These are phyloP conservation scores for Botrytis aclada DNA, from an alignment of 2,329 filamentous ascomycete genomes.

Conservation along the genomic window DNA sequence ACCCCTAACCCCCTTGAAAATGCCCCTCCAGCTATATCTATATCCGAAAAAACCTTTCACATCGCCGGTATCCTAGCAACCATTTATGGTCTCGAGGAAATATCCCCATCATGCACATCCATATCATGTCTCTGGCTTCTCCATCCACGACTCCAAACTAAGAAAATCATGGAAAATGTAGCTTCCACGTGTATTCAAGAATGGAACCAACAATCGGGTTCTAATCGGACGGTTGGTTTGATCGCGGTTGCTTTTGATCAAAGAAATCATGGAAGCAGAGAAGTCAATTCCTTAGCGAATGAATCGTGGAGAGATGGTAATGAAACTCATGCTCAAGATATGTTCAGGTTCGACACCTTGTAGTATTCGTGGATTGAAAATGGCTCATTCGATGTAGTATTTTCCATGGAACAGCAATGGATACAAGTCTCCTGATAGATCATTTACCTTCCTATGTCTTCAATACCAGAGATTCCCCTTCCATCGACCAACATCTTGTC, in stretches of 20 bases:
- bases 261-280: constrained; percentile 80
- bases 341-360: constrained; percentile 56
- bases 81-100: constrained; percentile 76
- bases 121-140: constrained; percentile 88
- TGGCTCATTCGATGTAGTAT: constrained; percentile 45
- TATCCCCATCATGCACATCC: constrained; percentile 50
- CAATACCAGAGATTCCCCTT: constrained; percentile 43
- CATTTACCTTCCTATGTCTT: constrained; percentile 75
- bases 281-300: constrained; percentile 67
- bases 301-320: constrained; percentile 70
- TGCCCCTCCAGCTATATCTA: constrained; percentile 24
- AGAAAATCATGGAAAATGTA: constrained; percentile 71
- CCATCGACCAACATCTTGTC: constrained; percentile 64
- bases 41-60: constrained; percentile 65
- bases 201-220: constrained; percentile 54
- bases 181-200: constrained; percentile 66
- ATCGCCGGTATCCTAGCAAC: constrained; percentile 78
- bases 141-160: constrained; percentile 70
- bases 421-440: constrained; percentile 73
- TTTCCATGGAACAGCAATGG: constrained; percentile 69
- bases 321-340: constrained; percentile 83
- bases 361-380: neutral
- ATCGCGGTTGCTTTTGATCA: constrained; percentile 88
- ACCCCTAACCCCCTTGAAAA: constrained; percentile 25
- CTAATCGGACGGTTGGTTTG: constrained; percentile 47